Percentiles rank a stretch among this genome's conserved stretches.
These are phyloP conservation scores for Teratosphaeria nubilosa DNA, from an alignment of 2,329 filamentous ascomycete genomes.

Conservation along the genomic window DNA sequence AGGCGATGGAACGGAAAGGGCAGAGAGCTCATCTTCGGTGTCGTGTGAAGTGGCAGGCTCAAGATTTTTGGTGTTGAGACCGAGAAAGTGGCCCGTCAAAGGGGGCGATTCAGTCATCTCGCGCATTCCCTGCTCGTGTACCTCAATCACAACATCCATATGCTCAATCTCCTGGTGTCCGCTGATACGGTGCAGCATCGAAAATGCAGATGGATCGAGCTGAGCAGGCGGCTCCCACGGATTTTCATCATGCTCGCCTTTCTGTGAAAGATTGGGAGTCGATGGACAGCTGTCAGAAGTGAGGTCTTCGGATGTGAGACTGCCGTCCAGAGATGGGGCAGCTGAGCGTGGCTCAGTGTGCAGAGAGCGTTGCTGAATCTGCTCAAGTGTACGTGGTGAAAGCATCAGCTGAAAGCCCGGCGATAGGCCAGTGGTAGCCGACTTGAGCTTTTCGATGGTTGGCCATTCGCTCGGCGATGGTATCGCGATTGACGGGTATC, in stretches of 20 bases:
- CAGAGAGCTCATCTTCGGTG: conserved; percentile 52
- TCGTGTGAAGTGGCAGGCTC: conserved; percentile 36
- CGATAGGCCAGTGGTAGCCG: conserved; percentile 30
- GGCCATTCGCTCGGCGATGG: conserved; percentile 49
- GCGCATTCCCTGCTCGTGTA: conserved; percentile 51
- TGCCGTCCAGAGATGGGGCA: conserved; percentile 82
- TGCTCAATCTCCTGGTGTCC: conserved; percentile 31
- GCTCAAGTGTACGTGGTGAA: conserved; percentile 48
- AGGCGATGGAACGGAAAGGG: conserved; percentile 76
- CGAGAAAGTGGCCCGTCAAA: conserved; percentile 34
- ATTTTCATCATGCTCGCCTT: conserved; percentile 42
- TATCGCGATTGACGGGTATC: conserved; percentile 50
- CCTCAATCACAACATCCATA: conserved; percentile 28
- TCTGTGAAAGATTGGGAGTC: conserved; percentile 59
- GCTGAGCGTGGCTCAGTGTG: conserved; percentile 66
- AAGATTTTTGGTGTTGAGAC: conserved; percentile 19
- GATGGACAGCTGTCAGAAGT: conserved; percentile 73
- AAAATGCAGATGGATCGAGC: conserved; percentile 70
- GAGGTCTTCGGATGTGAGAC: conserved; percentile 77
- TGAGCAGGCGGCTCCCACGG: conserved; percentile 52
- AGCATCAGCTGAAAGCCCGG: conserved; percentile 35
- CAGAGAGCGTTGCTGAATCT: conserved; percentile 50
- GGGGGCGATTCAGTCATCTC: conserved; percentile 43
- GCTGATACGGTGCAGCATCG: conserved; percentile 66
- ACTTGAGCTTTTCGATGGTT: conserved; percentile 44